phyloP scores from a whole-genome alignment of 768 basidiomycete genomes.

The Termitomyces sp. region DNA sequence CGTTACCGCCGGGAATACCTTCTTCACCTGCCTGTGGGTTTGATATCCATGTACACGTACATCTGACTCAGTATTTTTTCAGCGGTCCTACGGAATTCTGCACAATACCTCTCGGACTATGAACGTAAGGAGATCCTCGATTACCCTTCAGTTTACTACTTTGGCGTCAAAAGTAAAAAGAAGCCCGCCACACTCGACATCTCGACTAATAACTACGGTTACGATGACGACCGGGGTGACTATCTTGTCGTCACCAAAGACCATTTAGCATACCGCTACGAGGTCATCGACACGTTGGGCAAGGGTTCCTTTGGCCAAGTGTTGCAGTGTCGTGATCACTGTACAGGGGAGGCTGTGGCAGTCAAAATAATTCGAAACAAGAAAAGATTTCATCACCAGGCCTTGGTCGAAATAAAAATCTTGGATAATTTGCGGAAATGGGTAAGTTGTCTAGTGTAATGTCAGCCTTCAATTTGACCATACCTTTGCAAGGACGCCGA shows the following conservation, averaged over 20 bases:
- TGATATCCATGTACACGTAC: background rate
- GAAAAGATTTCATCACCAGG: constrained; percentile 98
- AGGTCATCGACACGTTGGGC: constrained; percentile 86
- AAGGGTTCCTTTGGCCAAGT: constrained; percentile 99
- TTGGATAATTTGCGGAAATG: constrained; percentile 95
- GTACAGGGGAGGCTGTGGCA: constrained; percentile 93
- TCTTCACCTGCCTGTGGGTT: constrained; percentile 67
- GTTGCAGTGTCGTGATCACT: constrained; percentile 91
- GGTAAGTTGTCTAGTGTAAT: constrained; percentile 47
- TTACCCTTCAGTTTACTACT: constrained; percentile 77
- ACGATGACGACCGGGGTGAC: constrained; percentile 98
- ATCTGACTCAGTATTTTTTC: constrained; percentile 12
- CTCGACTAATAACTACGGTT: constrained; percentile 85
- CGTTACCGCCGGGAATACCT: constrained; percentile 64
- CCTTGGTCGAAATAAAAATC: constrained; percentile 98
- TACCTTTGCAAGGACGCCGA: constrained; percentile 72
- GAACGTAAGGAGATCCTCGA: constrained; percentile 92
- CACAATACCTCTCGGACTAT: constrained; percentile 75
- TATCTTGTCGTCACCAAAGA: constrained; percentile 88
- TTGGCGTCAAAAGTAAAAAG: constrained; percentile 80
- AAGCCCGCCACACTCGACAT: constrained; percentile 72
- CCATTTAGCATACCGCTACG: constrained; percentile 97
- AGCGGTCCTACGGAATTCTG: constrained; percentile 68
- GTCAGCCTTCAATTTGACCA: background rate
- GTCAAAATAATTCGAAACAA: constrained; percentile 99